A percentile compares a stretch with the other conserved stretches of the same genome.
Conservation (phyloP, 2,329 filamentous ascomycete genomes). For the Huntiella omanensis region DNA sequence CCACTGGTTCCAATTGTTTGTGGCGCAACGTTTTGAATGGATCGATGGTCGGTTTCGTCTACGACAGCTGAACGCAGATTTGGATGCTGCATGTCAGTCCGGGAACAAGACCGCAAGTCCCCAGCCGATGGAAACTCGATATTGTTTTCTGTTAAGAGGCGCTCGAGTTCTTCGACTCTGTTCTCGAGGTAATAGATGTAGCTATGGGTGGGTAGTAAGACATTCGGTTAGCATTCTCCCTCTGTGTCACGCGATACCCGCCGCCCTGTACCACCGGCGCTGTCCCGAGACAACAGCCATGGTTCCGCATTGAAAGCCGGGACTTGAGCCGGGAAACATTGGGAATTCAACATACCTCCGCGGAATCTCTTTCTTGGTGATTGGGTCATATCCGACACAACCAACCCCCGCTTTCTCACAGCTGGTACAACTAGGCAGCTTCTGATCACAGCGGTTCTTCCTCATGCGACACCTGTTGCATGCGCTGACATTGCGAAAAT, state of each 20-base stretch:
- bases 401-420: conserved; percentile 85
- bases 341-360: conserved; percentile 48
- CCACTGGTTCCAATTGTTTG: too few relatives aligned
- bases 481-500: conserved; percentile 75
- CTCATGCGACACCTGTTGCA: conserved; percentile 83
- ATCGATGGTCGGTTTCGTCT: not conserved
- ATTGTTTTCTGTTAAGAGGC: conserved; percentile 47
- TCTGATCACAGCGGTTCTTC: conserved; percentile 92
- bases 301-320: not conserved
- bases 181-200: conserved; percentile 94
- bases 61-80: conserved; percentile 6
- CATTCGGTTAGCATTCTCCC: conserved; percentile 2
- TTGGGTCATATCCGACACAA: conserved; percentile 90
- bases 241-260: not conserved
- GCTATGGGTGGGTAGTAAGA: conserved; percentile 22
- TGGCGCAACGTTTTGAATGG: too few relatives aligned
- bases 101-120: conserved; percentile 45
- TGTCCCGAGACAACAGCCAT: not conserved
- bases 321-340: not conserved
- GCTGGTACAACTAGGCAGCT: conserved; percentile 71
- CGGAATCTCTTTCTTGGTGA: conserved; percentile 89
- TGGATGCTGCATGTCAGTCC: conserved; percentile 22
- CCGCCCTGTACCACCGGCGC: too few relatives aligned
- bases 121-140: conserved; percentile 55
- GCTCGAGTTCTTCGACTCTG: conserved; percentile 66